Evolutionary conservation across 352 stramenopile genomes (phyloP).

Genomic region (Paralagenidium karlingii): DNA sequence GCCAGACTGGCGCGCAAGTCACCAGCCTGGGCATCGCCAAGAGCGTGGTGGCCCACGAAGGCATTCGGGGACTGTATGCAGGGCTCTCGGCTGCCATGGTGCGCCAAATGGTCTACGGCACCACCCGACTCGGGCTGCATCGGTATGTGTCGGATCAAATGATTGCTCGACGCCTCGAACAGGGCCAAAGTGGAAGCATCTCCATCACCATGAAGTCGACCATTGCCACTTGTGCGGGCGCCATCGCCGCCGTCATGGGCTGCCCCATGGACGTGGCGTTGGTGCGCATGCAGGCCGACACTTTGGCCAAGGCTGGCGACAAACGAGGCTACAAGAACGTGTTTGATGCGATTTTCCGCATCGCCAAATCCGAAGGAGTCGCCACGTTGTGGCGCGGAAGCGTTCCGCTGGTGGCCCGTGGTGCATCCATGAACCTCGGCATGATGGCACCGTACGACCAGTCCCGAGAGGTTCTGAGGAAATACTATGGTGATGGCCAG

Average conservation of each 20-base stretch:
- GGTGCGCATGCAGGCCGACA: constrained; percentile 97
- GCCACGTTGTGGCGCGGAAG: constrained; percentile 85
- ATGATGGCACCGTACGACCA: constrained; percentile 99
- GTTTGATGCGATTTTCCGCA: constrained; percentile 92
- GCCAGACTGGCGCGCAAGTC: constrained; percentile 65
- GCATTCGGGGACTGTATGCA: constrained; percentile 74
- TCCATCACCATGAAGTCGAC: constrained; percentile 60
- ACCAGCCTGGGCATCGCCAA: constrained; percentile 59
- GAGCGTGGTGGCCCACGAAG: constrained; percentile 70
- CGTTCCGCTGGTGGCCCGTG: constrained; percentile 90
- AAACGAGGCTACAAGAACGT: constrained; percentile 98
- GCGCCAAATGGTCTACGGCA: constrained; percentile 81
- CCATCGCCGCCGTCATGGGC: constrained; percentile 92
- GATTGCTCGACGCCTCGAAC: constrained; percentile 49
- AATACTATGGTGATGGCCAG: constrained; percentile 54
- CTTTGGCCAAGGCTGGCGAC: constrained; percentile 83
- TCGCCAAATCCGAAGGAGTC: constrained; percentile 81
- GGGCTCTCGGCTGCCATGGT: constrained; percentile 72
- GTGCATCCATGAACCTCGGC: constrained; percentile 98
- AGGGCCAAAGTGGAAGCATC: constrained; percentile 50
- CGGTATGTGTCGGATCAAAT: constrained; percentile 71
- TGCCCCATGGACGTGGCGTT: constrained; percentile 97
- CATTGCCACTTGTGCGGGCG: constrained; percentile 64
- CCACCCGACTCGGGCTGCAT: constrained; percentile 74
- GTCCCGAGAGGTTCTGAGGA: constrained; percentile 86